Conservation (phyloP, 164 flowering plant genomes). For the Houttuynia cordata region DNA sequence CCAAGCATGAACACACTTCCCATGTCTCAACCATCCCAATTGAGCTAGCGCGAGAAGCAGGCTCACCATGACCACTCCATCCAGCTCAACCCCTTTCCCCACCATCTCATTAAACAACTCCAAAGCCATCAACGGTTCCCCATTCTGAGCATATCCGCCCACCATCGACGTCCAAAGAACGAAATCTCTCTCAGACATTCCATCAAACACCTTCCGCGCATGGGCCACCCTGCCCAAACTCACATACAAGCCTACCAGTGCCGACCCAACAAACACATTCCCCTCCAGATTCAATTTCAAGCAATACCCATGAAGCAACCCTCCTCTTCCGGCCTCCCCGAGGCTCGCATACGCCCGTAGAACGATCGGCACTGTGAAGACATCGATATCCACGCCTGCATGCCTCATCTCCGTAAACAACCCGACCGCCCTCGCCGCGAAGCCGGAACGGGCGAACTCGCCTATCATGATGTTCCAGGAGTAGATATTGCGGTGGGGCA, state of each 20-base stretch:
- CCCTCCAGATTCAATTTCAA: slow-evolving; percentile 8
- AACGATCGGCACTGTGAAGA: slow-evolving; percentile 11
- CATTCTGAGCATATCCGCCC: slow-evolving; percentile 16
- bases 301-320: slow-evolving; percentile 9
- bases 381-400: slow-evolving; percentile 5
- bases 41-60: slow-evolving; percentile 11
- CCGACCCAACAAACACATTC: slow-evolving; percentile 16
- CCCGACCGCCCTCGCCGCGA: not conserved
- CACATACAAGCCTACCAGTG: slow-evolving; percentile 13
- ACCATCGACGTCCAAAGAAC: slow-evolving; percentile 18
- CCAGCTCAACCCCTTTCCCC: slow-evolving; percentile 8
- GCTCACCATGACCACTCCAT: slow-evolving; percentile 20
- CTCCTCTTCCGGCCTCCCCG: slow-evolving; percentile 2
- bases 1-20: slow-evolving; percentile 18
- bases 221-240: not conserved
- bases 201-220: slow-evolving; percentile 12
- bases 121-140: slow-evolving; percentile 10
- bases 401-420: slow-evolving; percentile 8
- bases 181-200: slow-evolving; percentile 11
- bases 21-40: slow-evolving; percentile 15
- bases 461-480: slow-evolving; percentile 22
- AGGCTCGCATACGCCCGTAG: slow-evolving; percentile 10
- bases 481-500: slow-evolving; percentile 14
- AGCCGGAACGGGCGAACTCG: slow-evolving; percentile 11
- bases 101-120: slow-evolving; percentile 13